A percentile compares a stretch with the other conserved stretches of the same genome.
Evolutionary conservation across 129 eudicot species (phyloP).

Genomic region (Apium graveolens): DNA sequence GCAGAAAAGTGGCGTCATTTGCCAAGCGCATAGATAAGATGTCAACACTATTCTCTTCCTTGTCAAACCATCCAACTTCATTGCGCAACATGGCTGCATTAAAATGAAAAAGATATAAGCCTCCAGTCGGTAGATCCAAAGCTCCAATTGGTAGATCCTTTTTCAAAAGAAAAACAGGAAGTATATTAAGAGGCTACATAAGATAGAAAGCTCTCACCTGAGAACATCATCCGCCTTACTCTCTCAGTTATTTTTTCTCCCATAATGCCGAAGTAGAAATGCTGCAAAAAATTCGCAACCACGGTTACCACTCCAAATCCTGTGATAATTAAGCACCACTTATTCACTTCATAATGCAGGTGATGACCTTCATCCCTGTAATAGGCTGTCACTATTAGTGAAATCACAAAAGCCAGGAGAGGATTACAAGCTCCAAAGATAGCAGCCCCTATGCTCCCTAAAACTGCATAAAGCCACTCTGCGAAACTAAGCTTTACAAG

Average conservation of each 20-base stretch:
- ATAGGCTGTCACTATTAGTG: constrained; percentile 47
- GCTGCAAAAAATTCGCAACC: constrained; percentile 49
- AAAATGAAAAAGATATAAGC: not conserved
- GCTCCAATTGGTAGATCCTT: not conserved
- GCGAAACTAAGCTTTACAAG: constrained; percentile 48
- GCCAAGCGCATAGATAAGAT: constrained; percentile 38
- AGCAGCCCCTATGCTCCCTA: constrained; percentile 50
- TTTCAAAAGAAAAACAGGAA: not conserved
- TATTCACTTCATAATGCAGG: constrained; percentile 38
- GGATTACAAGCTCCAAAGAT: constrained; percentile 51
- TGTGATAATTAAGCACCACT: constrained; percentile 61
- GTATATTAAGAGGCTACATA: not conserved
- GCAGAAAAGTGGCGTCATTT: constrained; percentile 53
- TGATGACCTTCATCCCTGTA: constrained; percentile 31
- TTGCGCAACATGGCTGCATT: constrained; percentile 39
- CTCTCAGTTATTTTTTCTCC: constrained; percentile 59
- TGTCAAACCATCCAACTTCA: constrained; percentile 71
- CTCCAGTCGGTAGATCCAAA: not conserved
- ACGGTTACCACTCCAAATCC: constrained; percentile 48
- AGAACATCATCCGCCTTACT: constrained; percentile 62
- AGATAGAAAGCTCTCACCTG: constrained; percentile 29
- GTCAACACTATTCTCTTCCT: constrained; percentile 39
- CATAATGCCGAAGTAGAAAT: constrained; percentile 66
- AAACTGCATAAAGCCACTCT: constrained; percentile 54
- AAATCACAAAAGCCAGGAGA: constrained; percentile 48